A percentile compares a stretch with the other conserved stretches of the same genome.
Evolutionary conservation across 2,329 filamentous ascomycete species (phyloP).

Genomic region (Fusarium bactridioides): DNA sequence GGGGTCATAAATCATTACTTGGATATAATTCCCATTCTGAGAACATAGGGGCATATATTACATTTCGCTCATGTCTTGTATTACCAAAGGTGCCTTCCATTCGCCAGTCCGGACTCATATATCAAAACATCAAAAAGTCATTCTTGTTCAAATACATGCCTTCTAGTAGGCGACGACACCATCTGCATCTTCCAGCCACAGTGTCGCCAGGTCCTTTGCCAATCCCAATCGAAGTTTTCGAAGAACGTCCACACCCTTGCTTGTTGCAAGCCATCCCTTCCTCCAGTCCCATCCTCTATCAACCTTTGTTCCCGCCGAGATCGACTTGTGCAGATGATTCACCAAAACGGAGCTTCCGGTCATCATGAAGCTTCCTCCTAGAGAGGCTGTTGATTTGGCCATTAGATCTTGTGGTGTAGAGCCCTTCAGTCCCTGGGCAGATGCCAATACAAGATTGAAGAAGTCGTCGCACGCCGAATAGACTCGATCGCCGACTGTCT

Average conservation of each 20-base stretch:
- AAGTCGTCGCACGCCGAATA: constrained; percentile 80
- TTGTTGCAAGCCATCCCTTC: constrained; percentile 73
- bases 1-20: not conserved
- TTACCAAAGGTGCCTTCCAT: constrained; percentile 28
- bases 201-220: constrained; percentile 74
- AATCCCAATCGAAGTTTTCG: constrained; percentile 75
- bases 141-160: constrained; percentile 26
- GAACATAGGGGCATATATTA: not conserved
- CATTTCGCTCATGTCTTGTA: constrained; percentile 22
- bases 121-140: constrained; percentile 17
- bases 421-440: constrained; percentile 68
- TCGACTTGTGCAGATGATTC: constrained; percentile 67
- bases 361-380: constrained; percentile 71
- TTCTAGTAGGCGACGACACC: constrained; percentile 54
- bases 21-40: not conserved
- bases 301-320: constrained; percentile 60
- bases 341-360: constrained; percentile 77
- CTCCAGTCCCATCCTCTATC: constrained; percentile 81
- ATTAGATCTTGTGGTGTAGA: constrained; percentile 73
- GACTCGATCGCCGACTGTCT: constrained; percentile 77
- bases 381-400: constrained; percentile 62
- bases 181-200: constrained; percentile 74
- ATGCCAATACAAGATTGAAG: constrained; percentile 76
- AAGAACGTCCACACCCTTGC: constrained; percentile 74
- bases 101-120: constrained; percentile 10